Conservation (phyloP, 805 yeast species). For the Kluyveromyces lactis region DNA sequence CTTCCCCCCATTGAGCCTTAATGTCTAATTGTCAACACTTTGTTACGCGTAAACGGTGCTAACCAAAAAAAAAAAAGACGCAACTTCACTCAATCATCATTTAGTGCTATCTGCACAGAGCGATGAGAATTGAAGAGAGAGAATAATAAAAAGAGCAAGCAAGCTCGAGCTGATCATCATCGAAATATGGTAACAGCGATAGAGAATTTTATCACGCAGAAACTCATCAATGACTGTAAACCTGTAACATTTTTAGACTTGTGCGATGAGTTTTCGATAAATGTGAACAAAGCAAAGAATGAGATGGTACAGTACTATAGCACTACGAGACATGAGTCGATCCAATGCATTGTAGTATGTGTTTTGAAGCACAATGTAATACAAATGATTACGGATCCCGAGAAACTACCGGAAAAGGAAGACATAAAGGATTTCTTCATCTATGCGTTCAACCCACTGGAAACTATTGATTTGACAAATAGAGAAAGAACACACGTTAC, state of each 20-base stretch:
- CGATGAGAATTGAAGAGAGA: no score
- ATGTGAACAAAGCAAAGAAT: constrained; percentile 17
- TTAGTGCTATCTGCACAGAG: no score
- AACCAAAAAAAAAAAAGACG: no score
- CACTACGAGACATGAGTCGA: constrained; percentile 16
- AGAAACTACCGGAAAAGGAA: constrained; percentile 10
- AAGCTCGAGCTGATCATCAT: no score
- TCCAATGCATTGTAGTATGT: constrained; percentile 22
- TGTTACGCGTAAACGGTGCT: no score
- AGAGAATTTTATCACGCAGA: constrained; percentile 1
- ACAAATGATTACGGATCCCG: constrained; percentile 17
- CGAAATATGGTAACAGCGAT: constrained; percentile 3
- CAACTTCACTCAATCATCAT: no score
- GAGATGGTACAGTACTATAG: constrained; percentile 24
- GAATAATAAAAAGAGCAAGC: no score
- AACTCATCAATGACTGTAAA: neutral
- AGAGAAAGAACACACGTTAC: constrained; percentile 10
- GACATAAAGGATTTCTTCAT: constrained; percentile 24
- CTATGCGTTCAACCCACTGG: constrained; percentile 28
- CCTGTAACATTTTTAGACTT: constrained; percentile 2
- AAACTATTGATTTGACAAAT: constrained; percentile 19
- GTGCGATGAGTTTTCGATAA: constrained; percentile 5
- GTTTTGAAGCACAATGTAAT: constrained; percentile 15
- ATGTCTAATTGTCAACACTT: no score
- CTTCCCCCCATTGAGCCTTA: no score